These are phyloP conservation scores for Ajuga reptans DNA, from an alignment of 305 asterid genomes.

Conservation along the genomic window DNA sequence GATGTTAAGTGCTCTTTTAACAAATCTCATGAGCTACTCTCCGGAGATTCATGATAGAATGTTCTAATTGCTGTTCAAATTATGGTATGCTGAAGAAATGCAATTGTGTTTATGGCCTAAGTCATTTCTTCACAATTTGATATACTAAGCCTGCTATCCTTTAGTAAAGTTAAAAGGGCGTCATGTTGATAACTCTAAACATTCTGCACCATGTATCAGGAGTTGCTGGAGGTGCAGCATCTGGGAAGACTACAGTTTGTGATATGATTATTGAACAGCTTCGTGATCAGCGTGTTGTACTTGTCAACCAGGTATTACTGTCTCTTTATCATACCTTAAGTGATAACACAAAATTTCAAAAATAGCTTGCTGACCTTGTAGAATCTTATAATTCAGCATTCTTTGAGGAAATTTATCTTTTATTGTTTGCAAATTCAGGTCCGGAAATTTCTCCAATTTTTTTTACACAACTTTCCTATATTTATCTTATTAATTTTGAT, in stretches of 20 bases:
- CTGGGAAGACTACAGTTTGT: slow-evolving; percentile 96
- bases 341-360: not conserved
- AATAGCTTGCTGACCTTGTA: not conserved
- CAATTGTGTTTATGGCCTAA: not conserved
- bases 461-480: not conserved
- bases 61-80: not conserved
- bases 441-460: not conserved
- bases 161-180: not conserved
- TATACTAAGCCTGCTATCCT: not conserved
- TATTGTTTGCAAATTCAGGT: not conserved
- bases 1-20: not conserved
- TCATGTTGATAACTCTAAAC: slow-evolving; percentile 18
- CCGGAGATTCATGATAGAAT: not conserved
- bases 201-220: slow-evolving; percentile 37
- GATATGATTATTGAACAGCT: slow-evolving; percentile 96
- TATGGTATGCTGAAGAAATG: slow-evolving; percentile 9
- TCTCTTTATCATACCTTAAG: not conserved
- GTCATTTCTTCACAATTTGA: slow-evolving; percentile 4
- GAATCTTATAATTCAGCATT: slow-evolving; percentile 3
- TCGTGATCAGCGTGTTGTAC: slow-evolving; percentile 95
- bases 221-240: slow-evolving; percentile 98
- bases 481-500: not conserved
- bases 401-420: not conserved
- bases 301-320: slow-evolving; percentile 73
- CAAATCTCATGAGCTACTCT: not conserved